These are phyloP conservation scores for Penicillium salamii DNA, from an alignment of 495 filamentous ascomycete species.

Conservation along the genomic window DNA sequence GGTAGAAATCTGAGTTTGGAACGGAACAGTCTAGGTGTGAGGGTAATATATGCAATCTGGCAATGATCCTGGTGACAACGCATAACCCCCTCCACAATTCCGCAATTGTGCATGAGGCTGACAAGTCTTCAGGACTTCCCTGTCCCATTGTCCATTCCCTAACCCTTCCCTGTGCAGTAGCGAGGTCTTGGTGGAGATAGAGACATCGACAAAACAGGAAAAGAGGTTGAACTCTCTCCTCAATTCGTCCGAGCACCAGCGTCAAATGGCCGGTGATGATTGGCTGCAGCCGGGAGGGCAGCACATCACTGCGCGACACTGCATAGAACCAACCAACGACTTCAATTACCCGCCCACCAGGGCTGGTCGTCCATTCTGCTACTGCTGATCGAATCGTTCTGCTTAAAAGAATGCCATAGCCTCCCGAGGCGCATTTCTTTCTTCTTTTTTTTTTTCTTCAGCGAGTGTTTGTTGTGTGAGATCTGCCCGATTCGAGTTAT, in stretches of 20 bases:
- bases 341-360: slow-evolving; percentile 23
- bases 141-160: not conserved
- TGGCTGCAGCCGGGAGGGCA: slow-evolving; percentile 3
- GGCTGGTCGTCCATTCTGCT: slow-evolving; percentile 6
- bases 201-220: not conserved
- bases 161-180: no score
- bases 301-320: not conserved
- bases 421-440: slow-evolving; percentile 34
- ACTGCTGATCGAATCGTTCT: slow-evolving; percentile 12
- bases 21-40: no score
- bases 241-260: slow-evolving; percentile 9
- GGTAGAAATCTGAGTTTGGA: no score
- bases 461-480: slow-evolving; percentile 71
- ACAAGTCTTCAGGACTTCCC: no score
- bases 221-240: slow-evolving; percentile 5
- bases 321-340: slow-evolving; percentile 14
- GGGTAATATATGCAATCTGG: no score
- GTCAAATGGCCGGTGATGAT: slow-evolving; percentile 8
- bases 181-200: no score
- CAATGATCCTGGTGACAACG: no score
- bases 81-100: no score
- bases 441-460: slow-evolving; percentile 57
- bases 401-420: slow-evolving; percentile 38
- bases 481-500: slow-evolving; percentile 55
- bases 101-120: no score